Evolutionary conservation across 2,329 filamentous ascomycete species (phyloP), one percentile per base, ranked within the genome.

Genomic region (Fusarium newnesense): DNA sequence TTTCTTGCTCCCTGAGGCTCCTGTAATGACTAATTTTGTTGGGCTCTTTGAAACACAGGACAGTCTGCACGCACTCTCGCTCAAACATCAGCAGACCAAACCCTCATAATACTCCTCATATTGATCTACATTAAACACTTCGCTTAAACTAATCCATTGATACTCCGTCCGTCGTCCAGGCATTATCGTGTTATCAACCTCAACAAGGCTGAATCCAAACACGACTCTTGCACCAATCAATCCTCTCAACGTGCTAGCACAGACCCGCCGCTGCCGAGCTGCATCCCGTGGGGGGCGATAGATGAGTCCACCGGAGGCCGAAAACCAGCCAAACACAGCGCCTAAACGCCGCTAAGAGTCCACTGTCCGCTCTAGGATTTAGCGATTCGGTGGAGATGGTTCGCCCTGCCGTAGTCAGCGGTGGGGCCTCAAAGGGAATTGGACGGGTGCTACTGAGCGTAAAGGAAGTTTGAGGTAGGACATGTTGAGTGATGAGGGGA

Each of bases 151-250:
- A 44, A 40, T 53, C 44, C 36, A 24, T 50, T 36, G 44, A 70
- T 36, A 32, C 52, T n/a, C 18, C 47, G 24, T 9, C 30, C 40
- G n/a, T 67, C 50, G 39, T 44, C 40, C 57, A 60, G 47, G 50
- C 32, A 36, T 59, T 56, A 61, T 64, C 58, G 42, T 54, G 44
- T 64, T 69, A 69, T 73, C 60, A 37, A 56, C 42, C 42, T 64
- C 57, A 49, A 54, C 74, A 76, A 77, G 75, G 75, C 76, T 77
- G 75, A 76, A 69, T 58, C 53, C 68, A 61, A 60, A 43, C 54
- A 59, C 53, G 69, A 46, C 65, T 70, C 72, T 67, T 46, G 67
- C 58, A 30, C 72, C 72, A 74, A 74, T 74, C 64, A 49, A 53
- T 53, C 50, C 60, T 36, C 43, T 30, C 44, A 64, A 64, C 43